Evolutionary conservation across 2,329 filamentous ascomycete species (phyloP), one percentile per base, ranked within the genome.

Genomic region (Graphium sp.): DNA sequence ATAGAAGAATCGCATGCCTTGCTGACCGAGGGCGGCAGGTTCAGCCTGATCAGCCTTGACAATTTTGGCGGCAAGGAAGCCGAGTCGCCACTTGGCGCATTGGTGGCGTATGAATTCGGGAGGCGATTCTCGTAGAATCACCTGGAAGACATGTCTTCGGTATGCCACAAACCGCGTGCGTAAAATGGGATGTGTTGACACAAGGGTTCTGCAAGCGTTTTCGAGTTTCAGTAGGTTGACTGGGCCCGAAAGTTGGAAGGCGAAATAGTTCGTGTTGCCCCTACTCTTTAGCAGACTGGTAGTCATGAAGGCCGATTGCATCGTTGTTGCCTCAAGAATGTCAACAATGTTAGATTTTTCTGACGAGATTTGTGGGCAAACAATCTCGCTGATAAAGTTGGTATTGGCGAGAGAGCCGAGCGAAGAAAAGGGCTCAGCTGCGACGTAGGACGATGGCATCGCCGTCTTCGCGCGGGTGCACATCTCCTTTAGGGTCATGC

Each of bases 401-500:
- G 17, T 16, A 7, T 10, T 11, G 26, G 7, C 10, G 14, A 28
- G 26, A 11, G 19, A 18, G 8, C 21, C 26, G 16, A 28, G 26
- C 8, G 21, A 16, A 11, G 16, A 6, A 13, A 17, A 28, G 7
- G 26, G 26, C 26, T 18, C 5, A 9, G 14, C 14, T 19, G 26
- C 11, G 7, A 7, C 26, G 14, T 16, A 19, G 7, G n/a, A 19
- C 15, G 7, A 28, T 11, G 15, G 26, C 15, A 13, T 19, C n/a
- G n/a, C n/a, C n/a, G n/a, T 28, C 17, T 16, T 28, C 26, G n/a
- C 21, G 15, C n/a, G 32, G 40, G 41, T 34, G 3, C 52, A 52
- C 52, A 58, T 53, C 10, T 48, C 47, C 6, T 43, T 43, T 5
- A 58, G 42, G 4, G 47, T 43, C 0, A 53, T 51, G 16, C 50